Percentiles rank a stretch among this genome's conserved stretches.
These are phyloP conservation scores for Zymoseptoria tritici DNA, from an alignment of 2,329 filamentous ascomycete species.

Conservation along the genomic window DNA sequence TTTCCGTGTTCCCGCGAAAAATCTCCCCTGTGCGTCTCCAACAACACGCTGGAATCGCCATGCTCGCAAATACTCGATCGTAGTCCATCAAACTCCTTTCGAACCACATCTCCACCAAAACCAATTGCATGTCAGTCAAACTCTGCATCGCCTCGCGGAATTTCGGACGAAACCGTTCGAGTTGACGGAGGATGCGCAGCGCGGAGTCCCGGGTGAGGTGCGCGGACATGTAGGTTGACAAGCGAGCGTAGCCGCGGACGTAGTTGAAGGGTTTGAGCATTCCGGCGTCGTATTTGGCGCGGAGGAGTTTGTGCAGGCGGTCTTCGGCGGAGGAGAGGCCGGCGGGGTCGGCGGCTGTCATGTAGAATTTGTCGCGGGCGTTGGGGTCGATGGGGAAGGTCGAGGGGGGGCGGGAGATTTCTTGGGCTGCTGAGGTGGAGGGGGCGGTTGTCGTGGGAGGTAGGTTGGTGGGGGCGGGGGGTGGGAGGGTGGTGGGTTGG, in stretches of 20 bases:
- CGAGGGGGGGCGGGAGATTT: conserved; percentile 55
- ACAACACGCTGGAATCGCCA: conserved; percentile 96
- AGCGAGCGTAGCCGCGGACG: conserved; percentile 84
- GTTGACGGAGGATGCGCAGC: conserved; percentile 82
- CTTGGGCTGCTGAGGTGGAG: conserved; percentile 47
- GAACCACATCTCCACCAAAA: conserved; percentile 98
- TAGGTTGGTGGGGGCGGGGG: conserved; percentile 11
- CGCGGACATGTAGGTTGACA: conserved; percentile 82
- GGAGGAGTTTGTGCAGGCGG: conserved; percentile 87
- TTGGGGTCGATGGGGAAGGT: conserved; percentile 57
- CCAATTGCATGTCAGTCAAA: conserved; percentile 86
- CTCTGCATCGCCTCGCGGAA: conserved; percentile 92
- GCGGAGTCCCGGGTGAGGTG: conserved; percentile 76
- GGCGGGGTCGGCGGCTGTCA: conserved; percentile 90
- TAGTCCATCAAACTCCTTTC: conserved; percentile 95
- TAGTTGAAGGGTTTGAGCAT: conserved; percentile 97
- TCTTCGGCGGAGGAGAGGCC: conserved; percentile 82
- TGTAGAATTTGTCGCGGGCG: conserved; percentile 80
- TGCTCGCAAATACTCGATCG: conserved; percentile 94
- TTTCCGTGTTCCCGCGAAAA: conserved; percentile 94
- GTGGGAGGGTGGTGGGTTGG: conserved; percentile 24
- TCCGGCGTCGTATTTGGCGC: conserved; percentile 92
- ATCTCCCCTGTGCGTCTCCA: conserved; percentile 97
- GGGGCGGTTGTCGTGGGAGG: conserved; percentile 53
- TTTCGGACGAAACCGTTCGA: conserved; percentile 89